phyloP scores from a whole-genome alignment of 768 basidiomycete species.

The Tricholoma bakamatsutake region DNA sequence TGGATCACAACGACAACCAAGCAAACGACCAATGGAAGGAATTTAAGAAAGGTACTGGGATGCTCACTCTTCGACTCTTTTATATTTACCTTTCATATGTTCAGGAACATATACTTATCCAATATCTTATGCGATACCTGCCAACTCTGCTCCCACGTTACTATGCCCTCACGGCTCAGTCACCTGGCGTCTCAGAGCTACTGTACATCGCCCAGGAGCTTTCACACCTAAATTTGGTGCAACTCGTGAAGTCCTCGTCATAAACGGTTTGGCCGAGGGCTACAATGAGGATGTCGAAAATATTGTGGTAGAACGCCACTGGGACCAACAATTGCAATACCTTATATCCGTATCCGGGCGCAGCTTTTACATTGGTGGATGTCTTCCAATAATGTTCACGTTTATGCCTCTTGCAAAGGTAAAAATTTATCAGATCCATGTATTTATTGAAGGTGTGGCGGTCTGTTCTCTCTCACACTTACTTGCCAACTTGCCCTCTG shows the following conservation, averaged over 20 bases:
- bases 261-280: slow-evolving; percentile 74
- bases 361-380: slow-evolving; percentile 79
- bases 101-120: slow-evolving; percentile 91
- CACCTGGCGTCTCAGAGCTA: slow-evolving; percentile 73
- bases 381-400: slow-evolving; percentile 72
- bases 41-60: slow-evolving; percentile 70
- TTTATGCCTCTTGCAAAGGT: slow-evolving; percentile 82
- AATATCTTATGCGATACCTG: slow-evolving; percentile 84
- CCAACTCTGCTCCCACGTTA: slow-evolving; percentile 72
- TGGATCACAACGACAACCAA: slow-evolving; percentile 34
- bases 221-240: slow-evolving; percentile 70
- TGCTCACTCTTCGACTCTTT: neutral
- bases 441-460: slow-evolving; percentile 72
- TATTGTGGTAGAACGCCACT: slow-evolving; percentile 80
- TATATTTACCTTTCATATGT: neutral
- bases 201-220: slow-evolving; percentile 77
- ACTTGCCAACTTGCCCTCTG: neutral
- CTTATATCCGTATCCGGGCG: slow-evolving; percentile 68
- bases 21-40: slow-evolving; percentile 69
- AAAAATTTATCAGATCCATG: slow-evolving; percentile 68
- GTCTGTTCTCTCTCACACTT: neutral
- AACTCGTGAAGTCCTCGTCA: slow-evolving; percentile 64
- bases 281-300: slow-evolving; percentile 79
- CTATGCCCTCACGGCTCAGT: slow-evolving; percentile 72
- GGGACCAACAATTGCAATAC: slow-evolving; percentile 88